phyloP scores from a whole-genome alignment of 495 filamentous ascomycete species.

The Amorphotheca resinae region DNA sequence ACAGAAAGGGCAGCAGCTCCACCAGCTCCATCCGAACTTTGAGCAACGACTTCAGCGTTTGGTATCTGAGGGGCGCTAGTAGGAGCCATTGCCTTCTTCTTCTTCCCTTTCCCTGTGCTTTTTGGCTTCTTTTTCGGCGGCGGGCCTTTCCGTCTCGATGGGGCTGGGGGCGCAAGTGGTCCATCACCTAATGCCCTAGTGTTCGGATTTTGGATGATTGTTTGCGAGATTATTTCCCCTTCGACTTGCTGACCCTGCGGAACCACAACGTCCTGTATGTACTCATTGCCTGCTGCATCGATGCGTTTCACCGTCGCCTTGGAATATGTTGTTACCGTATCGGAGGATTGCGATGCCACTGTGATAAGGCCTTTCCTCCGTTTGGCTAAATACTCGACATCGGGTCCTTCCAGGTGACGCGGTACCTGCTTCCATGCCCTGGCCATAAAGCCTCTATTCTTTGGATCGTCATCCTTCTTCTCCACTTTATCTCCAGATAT shows the following conservation, averaged over 20 bases:
- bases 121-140: constrained; percentile 57
- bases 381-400: constrained; percentile 77
- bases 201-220: constrained; percentile 29
- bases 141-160: constrained; percentile 48
- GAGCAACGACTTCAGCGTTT: constrained; percentile 1
- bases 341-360: constrained; percentile 20
- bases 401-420: constrained; percentile 59
- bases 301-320: constrained; percentile 66
- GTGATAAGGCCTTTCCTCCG: constrained; percentile 58
- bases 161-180: constrained; percentile 17
- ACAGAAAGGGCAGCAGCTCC: constrained; percentile 25
- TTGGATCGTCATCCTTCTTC: constrained; percentile 32
- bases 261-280: constrained; percentile 68
- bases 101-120: constrained; percentile 52
- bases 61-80: constrained; percentile 18
- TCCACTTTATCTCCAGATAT: constrained; percentile 28
- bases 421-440: constrained; percentile 71
- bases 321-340: constrained; percentile 40
- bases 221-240: constrained; percentile 59
- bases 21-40: constrained; percentile 29
- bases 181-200: constrained; percentile 9
- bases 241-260: constrained; percentile 71
- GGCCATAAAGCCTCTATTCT: constrained; percentile 55
- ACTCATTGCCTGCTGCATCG: constrained; percentile 66
- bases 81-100: constrained; percentile 42